Evolutionary conservation across 257 asterid genomes (phyloP).

Genomic region (Scutellaria minor): DNA sequence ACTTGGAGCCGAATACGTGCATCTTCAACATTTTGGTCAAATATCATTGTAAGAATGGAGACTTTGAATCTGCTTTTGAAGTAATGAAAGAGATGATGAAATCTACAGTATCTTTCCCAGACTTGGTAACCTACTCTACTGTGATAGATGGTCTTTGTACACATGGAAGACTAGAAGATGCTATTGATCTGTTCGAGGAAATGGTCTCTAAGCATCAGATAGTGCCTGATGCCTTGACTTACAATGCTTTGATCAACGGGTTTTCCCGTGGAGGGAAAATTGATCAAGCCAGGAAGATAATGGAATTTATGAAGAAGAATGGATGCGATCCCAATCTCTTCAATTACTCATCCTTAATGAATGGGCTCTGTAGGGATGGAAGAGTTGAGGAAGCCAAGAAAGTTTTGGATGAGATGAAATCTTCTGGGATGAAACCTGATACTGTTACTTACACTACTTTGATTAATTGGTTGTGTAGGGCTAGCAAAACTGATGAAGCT

Average conservation of each 20-base stretch:
- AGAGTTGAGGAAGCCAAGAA: slow-evolving; percentile 70
- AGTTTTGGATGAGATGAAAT: slow-evolving; percentile 59
- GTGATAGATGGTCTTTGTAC: slow-evolving; percentile 79
- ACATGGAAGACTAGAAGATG: slow-evolving; percentile 68
- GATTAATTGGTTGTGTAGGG: slow-evolving; percentile 66
- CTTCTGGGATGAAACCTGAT: slow-evolving; percentile 63
- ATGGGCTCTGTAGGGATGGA: slow-evolving; percentile 77
- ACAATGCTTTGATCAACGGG: slow-evolving; percentile 75
- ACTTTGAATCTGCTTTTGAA: slow-evolving; percentile 68
- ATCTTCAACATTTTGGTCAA: slow-evolving; percentile 91
- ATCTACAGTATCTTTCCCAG: slow-evolving; percentile 61
- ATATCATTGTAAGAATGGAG: slow-evolving; percentile 76
- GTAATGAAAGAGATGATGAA: slow-evolving; percentile 82
- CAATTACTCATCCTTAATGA: slow-evolving; percentile 76
- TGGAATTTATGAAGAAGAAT: slow-evolving; percentile 83
- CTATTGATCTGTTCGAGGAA: slow-evolving; percentile 72
- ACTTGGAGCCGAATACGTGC: slow-evolving; percentile 78
- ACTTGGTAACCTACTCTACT: slow-evolving; percentile 89
- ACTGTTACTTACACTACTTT: slow-evolving; percentile 72
- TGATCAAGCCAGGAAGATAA: slow-evolving; percentile 63
- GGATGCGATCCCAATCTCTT: slow-evolving; percentile 77
- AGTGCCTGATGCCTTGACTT: slow-evolving; percentile 85
- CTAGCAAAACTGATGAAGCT: slow-evolving; percentile 66
- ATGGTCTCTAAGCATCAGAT: slow-evolving; percentile 81
- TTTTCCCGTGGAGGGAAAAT: slow-evolving; percentile 69